Percentiles rank a stretch among this genome's conserved stretches.
phyloP scores from a whole-genome alignment of 225 moss, liverwort and hornwort genomes.

The Ulota crispa region DNA sequence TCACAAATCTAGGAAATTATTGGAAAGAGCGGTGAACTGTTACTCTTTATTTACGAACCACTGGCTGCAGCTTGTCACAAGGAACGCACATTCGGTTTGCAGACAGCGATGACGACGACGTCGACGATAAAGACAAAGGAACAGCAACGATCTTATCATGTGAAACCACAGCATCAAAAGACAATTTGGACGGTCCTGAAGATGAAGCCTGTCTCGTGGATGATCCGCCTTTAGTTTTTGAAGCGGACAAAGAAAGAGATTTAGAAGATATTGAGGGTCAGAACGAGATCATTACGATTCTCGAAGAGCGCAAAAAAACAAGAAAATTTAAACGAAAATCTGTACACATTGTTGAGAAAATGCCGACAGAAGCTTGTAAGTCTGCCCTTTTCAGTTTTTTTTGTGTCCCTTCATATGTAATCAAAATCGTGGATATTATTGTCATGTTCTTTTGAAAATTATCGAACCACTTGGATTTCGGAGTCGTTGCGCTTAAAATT shows the following conservation, averaged over 20 bases:
- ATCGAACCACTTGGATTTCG: too few species aligned
- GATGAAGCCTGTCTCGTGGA: neutral
- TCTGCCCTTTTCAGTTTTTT: neutral
- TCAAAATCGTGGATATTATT: too few species aligned
- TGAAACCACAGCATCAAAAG: neutral
- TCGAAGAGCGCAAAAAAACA: constrained; percentile 27
- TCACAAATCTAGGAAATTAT: neutral
- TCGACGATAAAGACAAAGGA: constrained; percentile 14
- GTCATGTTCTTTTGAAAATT: too few species aligned
- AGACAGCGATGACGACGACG: constrained; percentile 54
- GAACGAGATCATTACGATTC: constrained; percentile 3
- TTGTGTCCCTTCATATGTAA: neutral
- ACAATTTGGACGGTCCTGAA: neutral
- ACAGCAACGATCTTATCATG: constrained; percentile 9
- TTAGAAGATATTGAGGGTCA: constrained; percentile 14
- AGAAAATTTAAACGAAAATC: constrained; percentile 34
- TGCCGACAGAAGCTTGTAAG: constrained; percentile 59
- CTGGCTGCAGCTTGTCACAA: constrained; percentile 31
- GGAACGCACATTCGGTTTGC: constrained; percentile 71
- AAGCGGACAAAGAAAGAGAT: constrained; percentile 13
- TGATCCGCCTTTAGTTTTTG: constrained; percentile 24
- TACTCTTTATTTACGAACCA: neutral
- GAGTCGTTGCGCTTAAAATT: too few species aligned
- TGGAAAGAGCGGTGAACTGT: neutral
- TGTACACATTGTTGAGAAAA: constrained; percentile 28